Evolutionary conservation across 345 rosid species (phyloP).

Genomic region (Lepidium aucheri): DNA sequence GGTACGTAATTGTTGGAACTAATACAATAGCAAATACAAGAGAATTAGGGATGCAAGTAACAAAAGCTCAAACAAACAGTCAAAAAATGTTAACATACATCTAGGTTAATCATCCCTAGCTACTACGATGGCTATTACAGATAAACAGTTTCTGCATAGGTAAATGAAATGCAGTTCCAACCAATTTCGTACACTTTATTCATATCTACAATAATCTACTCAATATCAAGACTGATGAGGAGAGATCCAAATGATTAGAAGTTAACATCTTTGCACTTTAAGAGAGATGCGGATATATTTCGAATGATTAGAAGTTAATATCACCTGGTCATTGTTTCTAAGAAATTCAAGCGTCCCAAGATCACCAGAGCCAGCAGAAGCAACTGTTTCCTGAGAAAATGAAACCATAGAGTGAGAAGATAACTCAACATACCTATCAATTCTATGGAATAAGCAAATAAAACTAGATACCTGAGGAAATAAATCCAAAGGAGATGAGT

Average conservation of each 20-base stretch:
- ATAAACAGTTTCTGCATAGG: background rate
- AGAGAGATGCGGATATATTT: background rate
- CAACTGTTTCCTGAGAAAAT: constrained; percentile 48
- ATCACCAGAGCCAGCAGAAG: constrained; percentile 56
- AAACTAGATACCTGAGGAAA: constrained; percentile 71
- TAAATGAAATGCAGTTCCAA: background rate
- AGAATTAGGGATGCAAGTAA: background rate
- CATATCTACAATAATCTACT: background rate
- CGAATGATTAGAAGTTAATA: background rate
- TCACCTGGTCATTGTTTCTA: constrained; percentile 85
- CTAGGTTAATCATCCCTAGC: background rate
- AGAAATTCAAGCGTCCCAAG: constrained; percentile 89
- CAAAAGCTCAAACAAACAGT: background rate
- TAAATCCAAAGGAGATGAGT: constrained; percentile 90
- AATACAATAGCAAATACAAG: constrained; percentile 10
- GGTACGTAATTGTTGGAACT: constrained; percentile 91
- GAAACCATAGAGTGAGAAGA: constrained; percentile 4
- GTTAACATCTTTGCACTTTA: background rate
- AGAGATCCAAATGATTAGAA: background rate
- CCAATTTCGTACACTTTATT: background rate
- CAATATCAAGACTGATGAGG: background rate
- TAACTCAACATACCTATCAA: background rate
- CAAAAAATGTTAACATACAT: background rate
- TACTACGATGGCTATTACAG: background rate
- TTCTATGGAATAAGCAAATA: background rate